A percentile compares a stretch with the other conserved stretches of the same genome.
These are phyloP conservation scores for Plicaturopsis crispa DNA, from an alignment of 768 basidiomycete genomes.

Conservation along the genomic window DNA sequence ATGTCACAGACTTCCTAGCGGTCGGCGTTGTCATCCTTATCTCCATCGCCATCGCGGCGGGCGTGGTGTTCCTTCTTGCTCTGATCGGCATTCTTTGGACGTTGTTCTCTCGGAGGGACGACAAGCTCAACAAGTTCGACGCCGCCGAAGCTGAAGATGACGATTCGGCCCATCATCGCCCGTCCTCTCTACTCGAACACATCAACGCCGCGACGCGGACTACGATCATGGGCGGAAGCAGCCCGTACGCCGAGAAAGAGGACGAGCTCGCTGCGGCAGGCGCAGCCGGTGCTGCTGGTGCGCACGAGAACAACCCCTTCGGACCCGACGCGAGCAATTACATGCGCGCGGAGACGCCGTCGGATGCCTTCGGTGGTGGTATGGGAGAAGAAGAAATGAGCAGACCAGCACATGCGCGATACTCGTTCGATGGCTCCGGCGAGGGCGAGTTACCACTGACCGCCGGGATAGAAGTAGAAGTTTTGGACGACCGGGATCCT, in stretches of 20 bases:
- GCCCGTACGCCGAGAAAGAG: conserved; percentile 43
- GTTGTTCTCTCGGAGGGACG: conserved; percentile 75
- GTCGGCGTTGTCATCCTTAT: conserved; percentile 93
- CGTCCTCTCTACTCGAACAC: conserved; percentile 83
- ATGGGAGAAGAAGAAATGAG: conserved; percentile 59
- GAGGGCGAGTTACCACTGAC: conserved; percentile 72
- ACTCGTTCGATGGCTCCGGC: conserved; percentile 72
- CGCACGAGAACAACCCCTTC: conserved; percentile 40
- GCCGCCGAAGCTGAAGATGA: conserved; percentile 64
- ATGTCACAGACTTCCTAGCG: conserved; percentile 68
- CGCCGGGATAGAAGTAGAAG: conserved; percentile 64
- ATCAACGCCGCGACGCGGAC: conserved; percentile 86
- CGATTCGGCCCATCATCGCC: conserved; percentile 69
- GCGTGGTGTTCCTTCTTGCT: conserved; percentile 83
- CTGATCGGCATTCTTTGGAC: conserved; percentile 86
- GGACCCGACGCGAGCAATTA: conserved; percentile 73
- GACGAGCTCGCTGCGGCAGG: conserved; percentile 34
- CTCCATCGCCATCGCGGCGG: conserved; percentile 94
- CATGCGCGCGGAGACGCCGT: conserved; percentile 74
- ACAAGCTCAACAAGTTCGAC: conserved; percentile 59
- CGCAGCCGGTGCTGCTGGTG: conserved; percentile 13
- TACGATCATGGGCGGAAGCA: conserved; percentile 60
- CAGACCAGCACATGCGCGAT: conserved; percentile 73
- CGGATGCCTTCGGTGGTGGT: conserved; percentile 58
- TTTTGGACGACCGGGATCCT: conserved; percentile 74